phyloP scores from a whole-genome alignment of 2,329 filamentous ascomycete genomes.

The Harringtonia lauricola region DNA sequence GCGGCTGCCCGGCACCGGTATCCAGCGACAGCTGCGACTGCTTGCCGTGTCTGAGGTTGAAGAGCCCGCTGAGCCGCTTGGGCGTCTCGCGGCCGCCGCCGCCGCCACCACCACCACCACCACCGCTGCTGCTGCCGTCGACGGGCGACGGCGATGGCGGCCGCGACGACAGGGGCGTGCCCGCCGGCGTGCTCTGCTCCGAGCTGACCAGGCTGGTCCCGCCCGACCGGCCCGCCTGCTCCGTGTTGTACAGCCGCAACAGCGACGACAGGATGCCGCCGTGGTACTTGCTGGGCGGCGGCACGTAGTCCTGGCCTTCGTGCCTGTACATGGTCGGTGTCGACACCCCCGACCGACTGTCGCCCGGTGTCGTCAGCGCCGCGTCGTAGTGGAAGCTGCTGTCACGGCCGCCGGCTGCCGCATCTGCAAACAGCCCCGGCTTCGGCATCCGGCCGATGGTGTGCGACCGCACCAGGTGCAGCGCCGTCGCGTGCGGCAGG shows the following conservation, averaged over 20 bases:
- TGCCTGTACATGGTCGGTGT: constrained; percentile 43
- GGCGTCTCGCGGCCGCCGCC: constrained; percentile 15
- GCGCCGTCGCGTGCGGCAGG: constrained; percentile 7
- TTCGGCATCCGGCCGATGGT: neutral
- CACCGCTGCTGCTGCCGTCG: constrained; percentile 3
- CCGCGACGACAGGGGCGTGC: constrained; percentile 31
- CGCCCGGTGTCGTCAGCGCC: neutral
- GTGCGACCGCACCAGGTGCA: constrained; percentile 12
- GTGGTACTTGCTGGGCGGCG: constrained; percentile 55
- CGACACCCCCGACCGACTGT: constrained; percentile 15
- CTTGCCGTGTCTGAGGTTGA: constrained; percentile 30
- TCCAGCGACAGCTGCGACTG: too few species aligned
- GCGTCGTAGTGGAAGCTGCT: constrained; percentile 11
- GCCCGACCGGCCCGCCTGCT: neutral
- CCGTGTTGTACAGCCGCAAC: constrained; percentile 54
- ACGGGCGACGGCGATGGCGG: constrained; percentile 24
- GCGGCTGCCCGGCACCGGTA: too few species aligned
- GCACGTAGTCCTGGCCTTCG: constrained; percentile 48
- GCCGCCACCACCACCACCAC: too few species aligned
- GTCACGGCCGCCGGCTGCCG: neutral
- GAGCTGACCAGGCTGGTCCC: constrained; percentile 22
- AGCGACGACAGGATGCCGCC: constrained; percentile 64
- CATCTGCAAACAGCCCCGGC: neutral
- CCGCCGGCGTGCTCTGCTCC: constrained; percentile 29
- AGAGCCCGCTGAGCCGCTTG: constrained; percentile 25